A percentile compares a stretch with the other conserved stretches of the same genome.
phyloP scores from a whole-genome alignment of 192 early-diverging fungal species.

The Coemansia sp. region DNA sequence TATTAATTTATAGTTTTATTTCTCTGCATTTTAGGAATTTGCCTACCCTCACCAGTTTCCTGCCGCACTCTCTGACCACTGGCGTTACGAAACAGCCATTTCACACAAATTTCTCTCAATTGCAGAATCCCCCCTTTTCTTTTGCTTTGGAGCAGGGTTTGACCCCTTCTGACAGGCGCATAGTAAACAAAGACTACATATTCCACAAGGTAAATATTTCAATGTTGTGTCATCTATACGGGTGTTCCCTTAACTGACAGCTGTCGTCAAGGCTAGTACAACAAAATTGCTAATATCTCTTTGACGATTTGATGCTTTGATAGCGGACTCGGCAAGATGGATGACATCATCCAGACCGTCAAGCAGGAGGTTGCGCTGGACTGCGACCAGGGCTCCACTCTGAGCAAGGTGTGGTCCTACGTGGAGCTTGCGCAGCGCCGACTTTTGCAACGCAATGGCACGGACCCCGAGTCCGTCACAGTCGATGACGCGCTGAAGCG shows the following conservation, averaged over 20 bases:
- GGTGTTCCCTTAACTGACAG: not conserved
- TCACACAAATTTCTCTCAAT: too few species aligned
- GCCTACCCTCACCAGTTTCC: not conserved
- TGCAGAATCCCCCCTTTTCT: too few species aligned
- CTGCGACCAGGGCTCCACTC: constrained; percentile 31
- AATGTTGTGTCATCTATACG: not conserved
- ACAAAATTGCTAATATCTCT: not conserved
- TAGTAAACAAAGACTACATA: not conserved
- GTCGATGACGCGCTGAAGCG: constrained; percentile 22
- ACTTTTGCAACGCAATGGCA: constrained; percentile 7
- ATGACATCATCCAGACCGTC: constrained; percentile 34
- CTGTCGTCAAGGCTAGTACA: not conserved
- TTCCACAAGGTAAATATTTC: not conserved
- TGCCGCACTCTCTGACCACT: too few species aligned
- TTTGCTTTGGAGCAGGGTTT: too few species aligned
- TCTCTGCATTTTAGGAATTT: not conserved
- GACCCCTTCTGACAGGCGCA: too few species aligned
- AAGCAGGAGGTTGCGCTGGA: constrained; percentile 47
- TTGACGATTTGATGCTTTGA: not conserved
- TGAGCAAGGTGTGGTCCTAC: constrained; percentile 38
- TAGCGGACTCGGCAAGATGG: constrained; percentile 18
- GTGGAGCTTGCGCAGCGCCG: constrained; percentile 33
- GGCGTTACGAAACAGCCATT: too few species aligned
- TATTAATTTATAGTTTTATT: not conserved
- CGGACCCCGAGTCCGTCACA: not conserved